phyloP scores from a whole-genome alignment of 768 basidiomycete genomes.

The Lactarius vividus region DNA sequence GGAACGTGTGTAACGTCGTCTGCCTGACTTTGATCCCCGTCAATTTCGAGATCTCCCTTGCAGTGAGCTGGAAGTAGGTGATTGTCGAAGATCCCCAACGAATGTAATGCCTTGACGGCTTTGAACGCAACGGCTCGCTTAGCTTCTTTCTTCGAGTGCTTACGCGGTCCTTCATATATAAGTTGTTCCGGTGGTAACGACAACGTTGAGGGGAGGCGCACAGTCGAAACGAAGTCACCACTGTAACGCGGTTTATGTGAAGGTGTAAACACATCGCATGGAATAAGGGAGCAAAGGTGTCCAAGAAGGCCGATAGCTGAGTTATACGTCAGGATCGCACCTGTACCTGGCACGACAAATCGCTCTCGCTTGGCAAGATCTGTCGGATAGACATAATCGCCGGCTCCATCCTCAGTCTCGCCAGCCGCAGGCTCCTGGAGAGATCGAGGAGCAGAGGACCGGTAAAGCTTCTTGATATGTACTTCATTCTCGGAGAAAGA shows the following conservation, averaged over 20 bases:
- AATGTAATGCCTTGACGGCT: constrained; percentile 67
- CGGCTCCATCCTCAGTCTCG: constrained; percentile 34
- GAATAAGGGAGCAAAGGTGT: constrained; percentile 76
- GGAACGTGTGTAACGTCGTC: constrained; percentile 47
- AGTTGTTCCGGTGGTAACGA: constrained; percentile 56
- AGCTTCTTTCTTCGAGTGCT: constrained; percentile 73
- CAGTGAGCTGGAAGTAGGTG: constrained; percentile 72
- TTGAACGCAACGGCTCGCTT: constrained; percentile 79
- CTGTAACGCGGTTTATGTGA: constrained; percentile 56
- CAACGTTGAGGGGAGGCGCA: constrained; percentile 67
- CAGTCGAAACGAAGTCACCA: constrained; percentile 54
- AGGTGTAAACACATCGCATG: constrained; percentile 66
- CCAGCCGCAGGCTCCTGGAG: constrained; percentile 43
- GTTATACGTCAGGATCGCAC: constrained; percentile 78
- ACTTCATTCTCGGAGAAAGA: constrained; percentile 60
- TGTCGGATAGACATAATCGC: constrained; percentile 41
- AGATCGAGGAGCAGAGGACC: constrained; percentile 40
- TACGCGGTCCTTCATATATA: constrained; percentile 55
- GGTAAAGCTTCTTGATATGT: constrained; percentile 61
- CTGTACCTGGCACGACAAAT: constrained; percentile 67
- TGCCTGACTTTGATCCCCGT: constrained; percentile 49
- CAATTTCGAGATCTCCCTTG: constrained; percentile 48
- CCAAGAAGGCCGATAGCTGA: constrained; percentile 68
- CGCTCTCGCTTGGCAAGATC: constrained; percentile 70
- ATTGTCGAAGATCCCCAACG: constrained; percentile 76